phyloP scores from a whole-genome alignment of 768 basidiomycete species.

The Filobasidium floriforme region DNA sequence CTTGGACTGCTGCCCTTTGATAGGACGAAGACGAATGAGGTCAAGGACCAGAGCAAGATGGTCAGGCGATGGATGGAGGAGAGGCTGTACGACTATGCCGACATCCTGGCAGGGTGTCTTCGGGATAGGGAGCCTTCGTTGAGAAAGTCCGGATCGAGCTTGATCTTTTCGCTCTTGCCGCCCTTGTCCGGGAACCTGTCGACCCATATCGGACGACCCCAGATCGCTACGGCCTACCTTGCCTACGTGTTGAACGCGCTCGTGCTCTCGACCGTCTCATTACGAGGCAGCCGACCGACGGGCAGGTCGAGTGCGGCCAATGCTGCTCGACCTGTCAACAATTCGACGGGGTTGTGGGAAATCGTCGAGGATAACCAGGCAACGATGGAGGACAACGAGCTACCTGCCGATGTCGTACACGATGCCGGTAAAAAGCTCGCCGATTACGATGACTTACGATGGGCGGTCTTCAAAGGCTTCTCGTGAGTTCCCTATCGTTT shows the following conservation, averaged over 20 bases:
- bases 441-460: constrained; percentile 43
- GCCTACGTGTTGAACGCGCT: constrained; percentile 19
- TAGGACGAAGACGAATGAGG: neutral
- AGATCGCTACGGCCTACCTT: constrained; percentile 35
- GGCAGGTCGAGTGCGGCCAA: neutral
- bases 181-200: constrained; percentile 31
- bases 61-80: constrained; percentile 69
- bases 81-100: constrained; percentile 61
- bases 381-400: constrained; percentile 27
- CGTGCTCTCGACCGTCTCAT: constrained; percentile 22
- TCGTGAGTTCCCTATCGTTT: constrained; percentile 28
- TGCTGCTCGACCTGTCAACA: neutral
- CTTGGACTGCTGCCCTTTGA: constrained; percentile 1
- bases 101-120: constrained; percentile 61
- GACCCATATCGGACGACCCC: constrained; percentile 14
- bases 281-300: constrained; percentile 28
- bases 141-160: constrained; percentile 45
- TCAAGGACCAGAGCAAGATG: constrained; percentile 35
- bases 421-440: constrained; percentile 35
- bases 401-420: constrained; percentile 38
- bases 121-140: constrained; percentile 69
- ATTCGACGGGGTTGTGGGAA: constrained; percentile 21
- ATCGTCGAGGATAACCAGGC: constrained; percentile 31
- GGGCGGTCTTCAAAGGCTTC: constrained; percentile 42
- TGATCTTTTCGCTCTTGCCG: constrained; percentile 31